phyloP scores from a whole-genome alignment of 768 basidiomycete genomes.

The Russula lepida region DNA sequence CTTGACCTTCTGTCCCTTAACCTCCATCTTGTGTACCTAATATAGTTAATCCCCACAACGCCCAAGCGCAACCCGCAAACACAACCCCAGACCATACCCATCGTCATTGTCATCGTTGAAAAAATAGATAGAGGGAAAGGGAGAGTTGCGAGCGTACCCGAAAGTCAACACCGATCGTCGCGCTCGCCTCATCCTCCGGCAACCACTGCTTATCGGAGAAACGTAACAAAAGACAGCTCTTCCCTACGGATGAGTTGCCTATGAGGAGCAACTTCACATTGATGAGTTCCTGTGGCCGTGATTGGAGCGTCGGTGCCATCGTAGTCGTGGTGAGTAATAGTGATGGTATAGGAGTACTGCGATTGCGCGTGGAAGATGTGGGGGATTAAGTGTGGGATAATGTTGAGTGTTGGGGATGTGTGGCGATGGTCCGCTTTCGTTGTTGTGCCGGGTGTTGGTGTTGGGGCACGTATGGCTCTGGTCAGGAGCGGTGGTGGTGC shows the following conservation, averaged over 20 bases:
- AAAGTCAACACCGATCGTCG: slow-evolving; percentile 82
- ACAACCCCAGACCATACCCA: background rate
- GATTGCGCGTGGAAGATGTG: background rate
- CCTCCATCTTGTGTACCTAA: slow-evolving; percentile 83
- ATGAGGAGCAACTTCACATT: slow-evolving; percentile 82
- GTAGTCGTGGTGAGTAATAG: too few species aligned
- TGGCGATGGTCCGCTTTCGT: background rate
- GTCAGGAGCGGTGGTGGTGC: background rate
- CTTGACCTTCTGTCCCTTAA: slow-evolving; percentile 79
- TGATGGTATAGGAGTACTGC: too few species aligned
- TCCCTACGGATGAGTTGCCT: slow-evolving; percentile 86
- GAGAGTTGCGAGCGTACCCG: slow-evolving; percentile 42
- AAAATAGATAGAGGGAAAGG: background rate
- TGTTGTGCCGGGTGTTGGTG: too few species aligned
- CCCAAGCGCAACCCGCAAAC: background rate
- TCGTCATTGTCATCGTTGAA: background rate
- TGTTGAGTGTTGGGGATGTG: too few species aligned
- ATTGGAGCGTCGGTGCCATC: slow-evolving; percentile 6
- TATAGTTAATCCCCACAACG: background rate
- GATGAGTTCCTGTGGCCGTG: slow-evolving; percentile 24
- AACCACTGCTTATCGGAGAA: slow-evolving; percentile 97
- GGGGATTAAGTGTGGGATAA: background rate
- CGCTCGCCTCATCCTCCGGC: slow-evolving; percentile 80
- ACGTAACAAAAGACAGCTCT: slow-evolving; percentile 83
- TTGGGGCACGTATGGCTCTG: background rate